Evolutionary conservation across 768 basidiomycete species (phyloP), one percentile per base, ranked within the genome.

Genomic region (Lactarius hengduanensis): DNA sequence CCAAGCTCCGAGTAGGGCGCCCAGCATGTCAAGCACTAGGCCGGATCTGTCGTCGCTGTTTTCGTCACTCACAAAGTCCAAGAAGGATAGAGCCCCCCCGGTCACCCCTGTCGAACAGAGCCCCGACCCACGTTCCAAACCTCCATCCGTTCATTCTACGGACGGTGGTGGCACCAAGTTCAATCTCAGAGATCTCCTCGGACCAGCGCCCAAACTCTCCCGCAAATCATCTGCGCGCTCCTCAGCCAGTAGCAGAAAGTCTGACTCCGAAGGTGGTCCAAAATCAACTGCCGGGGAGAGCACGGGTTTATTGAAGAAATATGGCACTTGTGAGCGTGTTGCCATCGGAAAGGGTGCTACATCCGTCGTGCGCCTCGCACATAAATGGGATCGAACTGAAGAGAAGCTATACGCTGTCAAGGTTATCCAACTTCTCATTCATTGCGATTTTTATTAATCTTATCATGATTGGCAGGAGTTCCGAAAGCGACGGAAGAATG

Each of bases 261-360:
- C 89, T 38, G 89, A 90, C 76, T 91, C 85, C 58, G 88, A 86
- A 62, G 80, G 77, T 45, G 80, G 76, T 47, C 76, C 76, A 61
- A 77, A 77, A 74, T 82, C 80, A 57, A 80, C 76, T 9, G 77
- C 77, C 1, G 85, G 81, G 3, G 86, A 84, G 47, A 84, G 82
- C 65, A 81, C 84, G 13, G 80, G 80, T 67, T 73, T 90, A 70
- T 78, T 90, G 45, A 88, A 94, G 78, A 98, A 98, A 83, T 99
- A 98, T 74, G 97, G 96, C 38, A 88, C 97, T 15, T 98, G 96
- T 77, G 94, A 96, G 80, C 94, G 93, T 79, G 86, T 94, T 26
- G 96, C 96, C 15, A 97, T 99, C 69, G 96, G 96, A 45, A 97
- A 95, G 77, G 96, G 96, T 22, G 97, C 96, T n/a, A 99, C 97